phyloP scores from a whole-genome alignment of 208 protist genomes.

The Entamoeba invadens region DNA sequence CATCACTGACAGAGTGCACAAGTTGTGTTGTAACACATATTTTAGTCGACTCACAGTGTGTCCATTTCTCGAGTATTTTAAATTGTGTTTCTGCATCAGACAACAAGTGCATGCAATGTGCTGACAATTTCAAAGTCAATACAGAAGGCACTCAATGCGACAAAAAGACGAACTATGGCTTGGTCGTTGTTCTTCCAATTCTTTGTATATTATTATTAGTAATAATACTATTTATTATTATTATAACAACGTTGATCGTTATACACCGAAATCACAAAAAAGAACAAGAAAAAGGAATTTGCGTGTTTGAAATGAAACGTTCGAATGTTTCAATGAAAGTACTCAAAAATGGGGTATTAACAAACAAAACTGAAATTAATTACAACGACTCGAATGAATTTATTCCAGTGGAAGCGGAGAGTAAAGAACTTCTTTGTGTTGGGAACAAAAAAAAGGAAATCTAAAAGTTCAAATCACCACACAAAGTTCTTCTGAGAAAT shows the following conservation, averaged over 20 bases:
- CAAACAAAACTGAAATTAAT: neutral
- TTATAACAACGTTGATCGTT: neutral
- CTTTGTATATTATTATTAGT: neutral
- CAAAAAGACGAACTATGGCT: neutral
- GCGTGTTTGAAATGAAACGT: neutral
- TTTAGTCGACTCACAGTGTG: neutral
- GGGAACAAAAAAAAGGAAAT: neutral
- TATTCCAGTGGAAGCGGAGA: neutral
- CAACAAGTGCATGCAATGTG: neutral
- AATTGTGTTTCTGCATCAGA: neutral
- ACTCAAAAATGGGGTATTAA: neutral
- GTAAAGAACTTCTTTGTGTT: neutral
- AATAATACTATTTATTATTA: neutral
- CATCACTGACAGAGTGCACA: neutral
- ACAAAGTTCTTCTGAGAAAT: neutral
- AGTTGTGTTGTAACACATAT: neutral
- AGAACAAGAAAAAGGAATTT: neutral
- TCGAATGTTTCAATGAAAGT: neutral
- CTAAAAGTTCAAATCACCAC: neutral
- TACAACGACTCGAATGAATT: neutral
- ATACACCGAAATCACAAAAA: neutral
- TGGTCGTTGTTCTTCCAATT: neutral
- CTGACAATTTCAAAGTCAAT: neutral
- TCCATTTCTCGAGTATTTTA: neutral
- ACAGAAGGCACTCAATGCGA: neutral